A percentile compares a stretch with the other conserved stretches of the same genome.
Evolutionary conservation across 805 yeast genomes (phyloP).

Genomic region (Isabelozyma gotoi): DNA sequence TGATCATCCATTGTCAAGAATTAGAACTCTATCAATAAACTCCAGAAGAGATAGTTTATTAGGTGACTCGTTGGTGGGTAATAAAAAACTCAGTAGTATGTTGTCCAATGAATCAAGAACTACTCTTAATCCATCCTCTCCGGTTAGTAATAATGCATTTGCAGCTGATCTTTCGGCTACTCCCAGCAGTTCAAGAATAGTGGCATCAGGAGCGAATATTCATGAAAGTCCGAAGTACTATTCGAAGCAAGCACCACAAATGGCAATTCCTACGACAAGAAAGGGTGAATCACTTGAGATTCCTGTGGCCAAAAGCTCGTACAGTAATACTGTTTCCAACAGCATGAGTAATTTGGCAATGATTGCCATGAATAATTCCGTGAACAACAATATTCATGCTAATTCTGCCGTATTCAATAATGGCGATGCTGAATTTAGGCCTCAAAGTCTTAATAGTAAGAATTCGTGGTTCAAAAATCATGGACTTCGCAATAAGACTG

Average conservation of each 20-base stretch:
- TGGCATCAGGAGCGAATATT: conserved; percentile 1
- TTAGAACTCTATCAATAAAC: conserved; percentile 26
- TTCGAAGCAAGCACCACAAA: conserved; percentile 39
- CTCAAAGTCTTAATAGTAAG: conserved; percentile 1
- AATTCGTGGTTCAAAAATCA: conserved; percentile 29
- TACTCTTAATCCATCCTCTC: neutral
- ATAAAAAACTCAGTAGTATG: conserved; percentile 11
- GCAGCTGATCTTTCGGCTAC: conserved; percentile 1
- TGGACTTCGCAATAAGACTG: neutral
- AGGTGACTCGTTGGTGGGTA: conserved; percentile 11
- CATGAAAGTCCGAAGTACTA: conserved; percentile 11
- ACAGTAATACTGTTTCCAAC: conserved; percentile 12
- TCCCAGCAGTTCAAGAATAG: conserved; percentile 7
- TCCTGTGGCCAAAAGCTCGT: conserved; percentile 35
- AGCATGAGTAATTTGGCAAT: neutral
- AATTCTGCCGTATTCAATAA: neutral
- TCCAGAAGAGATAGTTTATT: conserved; percentile 21
- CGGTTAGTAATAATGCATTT: neutral
- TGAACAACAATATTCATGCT: neutral
- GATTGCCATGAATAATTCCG: conserved; percentile 2
- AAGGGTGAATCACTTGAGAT: conserved; percentile 80
- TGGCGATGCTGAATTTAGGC: neutral
- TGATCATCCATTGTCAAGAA: conserved; percentile 26
- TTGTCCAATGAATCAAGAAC: conserved; percentile 5
- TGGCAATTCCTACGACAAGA: conserved; percentile 82